Conservation (phyloP, 2,329 filamentous ascomycete genomes). For the Colletotrichum neosansevieriae region DNA sequence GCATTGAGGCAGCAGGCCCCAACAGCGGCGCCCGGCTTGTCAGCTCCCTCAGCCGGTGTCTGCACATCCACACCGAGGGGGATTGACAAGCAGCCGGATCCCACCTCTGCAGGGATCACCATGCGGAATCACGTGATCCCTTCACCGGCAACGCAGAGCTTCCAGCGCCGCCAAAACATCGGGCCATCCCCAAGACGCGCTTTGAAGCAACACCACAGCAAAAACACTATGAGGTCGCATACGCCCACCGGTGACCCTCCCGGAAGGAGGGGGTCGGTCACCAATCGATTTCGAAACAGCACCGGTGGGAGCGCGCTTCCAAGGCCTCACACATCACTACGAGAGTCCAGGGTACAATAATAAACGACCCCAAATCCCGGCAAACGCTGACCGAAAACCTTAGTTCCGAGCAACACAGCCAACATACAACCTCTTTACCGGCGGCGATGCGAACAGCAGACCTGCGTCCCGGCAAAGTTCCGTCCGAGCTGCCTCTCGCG, state of each 20-base stretch:
- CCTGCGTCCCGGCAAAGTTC: slow-evolving; percentile 59
- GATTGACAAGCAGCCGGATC: background rate
- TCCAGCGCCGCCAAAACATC: slow-evolving; percentile 32
- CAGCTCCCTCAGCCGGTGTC: background rate
- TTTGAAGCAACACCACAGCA: slow-evolving; percentile 42
- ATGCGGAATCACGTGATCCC: slow-evolving; percentile 19
- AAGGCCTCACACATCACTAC: slow-evolving; percentile 50
- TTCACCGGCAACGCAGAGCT: slow-evolving; percentile 22
- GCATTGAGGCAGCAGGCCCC: background rate
- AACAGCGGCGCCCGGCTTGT: background rate
- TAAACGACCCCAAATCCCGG: slow-evolving; percentile 18
- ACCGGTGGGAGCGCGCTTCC: slow-evolving; percentile 53
- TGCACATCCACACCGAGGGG: slow-evolving; percentile 15
- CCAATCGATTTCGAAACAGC: slow-evolving; percentile 51
- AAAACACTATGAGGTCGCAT: slow-evolving; percentile 47
- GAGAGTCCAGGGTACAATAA: slow-evolving; percentile 53
- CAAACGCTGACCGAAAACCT: slow-evolving; percentile 43
- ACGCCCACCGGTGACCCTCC: slow-evolving; percentile 45
- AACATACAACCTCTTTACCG: slow-evolving; percentile 70
- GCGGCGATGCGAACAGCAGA: slow-evolving; percentile 56
- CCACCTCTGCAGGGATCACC: background rate
- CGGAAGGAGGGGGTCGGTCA: slow-evolving; percentile 47
- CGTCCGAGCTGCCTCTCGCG: slow-evolving; percentile 62
- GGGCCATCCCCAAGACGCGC: slow-evolving; percentile 33
- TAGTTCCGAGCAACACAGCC: slow-evolving; percentile 65